A percentile compares a stretch with the other conserved stretches of the same genome.
phyloP scores from a whole-genome alignment of 768 basidiomycete species.

The Ramaria rubella region DNA sequence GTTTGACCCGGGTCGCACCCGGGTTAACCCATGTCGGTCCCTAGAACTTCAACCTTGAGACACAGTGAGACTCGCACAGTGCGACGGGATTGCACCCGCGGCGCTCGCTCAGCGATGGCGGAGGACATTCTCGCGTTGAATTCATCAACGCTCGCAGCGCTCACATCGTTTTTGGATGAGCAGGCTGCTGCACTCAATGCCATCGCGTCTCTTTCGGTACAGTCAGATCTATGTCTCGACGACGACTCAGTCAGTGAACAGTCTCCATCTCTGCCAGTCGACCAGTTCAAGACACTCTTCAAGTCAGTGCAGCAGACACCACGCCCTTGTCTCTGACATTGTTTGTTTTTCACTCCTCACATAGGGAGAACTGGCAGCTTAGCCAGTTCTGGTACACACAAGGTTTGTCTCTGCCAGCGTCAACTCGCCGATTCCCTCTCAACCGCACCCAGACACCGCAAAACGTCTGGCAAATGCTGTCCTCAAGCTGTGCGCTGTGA shows the following conservation, averaged over 20 bases:
- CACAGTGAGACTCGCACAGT: too few species aligned
- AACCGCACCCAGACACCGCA: constrained; percentile 1
- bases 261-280: not conserved
- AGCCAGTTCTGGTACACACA: constrained; percentile 11
- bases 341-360: not conserved
- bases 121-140: constrained; percentile 2
- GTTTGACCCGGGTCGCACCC: too few species aligned
- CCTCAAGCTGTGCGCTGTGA: not conserved
- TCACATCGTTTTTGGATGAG: constrained; percentile 5
- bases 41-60: too few species aligned
- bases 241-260: not conserved
- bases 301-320: constrained; percentile 1
- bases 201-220: not conserved
- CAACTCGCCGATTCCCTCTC: not conserved
- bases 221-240: not conserved
- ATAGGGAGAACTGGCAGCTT: constrained; percentile 10
- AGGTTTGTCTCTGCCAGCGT: not conserved
- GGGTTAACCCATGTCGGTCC: too few species aligned
- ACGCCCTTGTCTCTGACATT: not conserved
- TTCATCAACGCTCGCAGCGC: not conserved
- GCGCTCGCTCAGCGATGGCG: not conserved
- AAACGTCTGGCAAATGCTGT: not conserved
- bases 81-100: too few species aligned
- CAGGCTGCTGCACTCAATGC: not conserved
- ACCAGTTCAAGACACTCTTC: constrained; percentile 4